Evolutionary conservation across 2,329 filamentous ascomycete species (phyloP).

Genomic region (Fusarium citri): DNA sequence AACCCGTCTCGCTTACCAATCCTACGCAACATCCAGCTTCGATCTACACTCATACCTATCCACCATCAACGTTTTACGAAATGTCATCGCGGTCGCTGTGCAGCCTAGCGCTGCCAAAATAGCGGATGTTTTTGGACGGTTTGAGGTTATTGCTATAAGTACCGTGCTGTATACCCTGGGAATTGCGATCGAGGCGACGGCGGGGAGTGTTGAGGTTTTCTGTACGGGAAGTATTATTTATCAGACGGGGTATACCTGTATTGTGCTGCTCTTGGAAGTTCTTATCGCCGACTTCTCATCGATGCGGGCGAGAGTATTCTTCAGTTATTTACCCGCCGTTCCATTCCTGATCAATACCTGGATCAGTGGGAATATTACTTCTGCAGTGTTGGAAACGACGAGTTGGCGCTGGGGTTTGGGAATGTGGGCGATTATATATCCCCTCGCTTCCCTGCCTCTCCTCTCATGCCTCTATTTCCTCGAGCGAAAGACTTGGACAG

Average conservation of each 20-base stretch:
- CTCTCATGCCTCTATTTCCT: slow-evolving; percentile 56
- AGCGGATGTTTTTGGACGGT: slow-evolving; percentile 71
- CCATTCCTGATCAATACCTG: slow-evolving; percentile 73
- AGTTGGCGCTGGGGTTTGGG: slow-evolving; percentile 73
- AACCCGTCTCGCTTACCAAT: slow-evolving; percentile 64
- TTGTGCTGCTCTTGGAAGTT: slow-evolving; percentile 69
- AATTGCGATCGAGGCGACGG: slow-evolving; percentile 65
- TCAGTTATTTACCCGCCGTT: slow-evolving; percentile 70
- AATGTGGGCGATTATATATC: slow-evolving; percentile 73
- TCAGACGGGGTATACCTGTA: slow-evolving; percentile 68
- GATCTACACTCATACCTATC: slow-evolving; percentile 65
- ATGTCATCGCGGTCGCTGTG: slow-evolving; percentile 69
- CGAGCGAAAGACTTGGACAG: slow-evolving; percentile 41
- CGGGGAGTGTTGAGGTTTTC: slow-evolving; percentile 62
- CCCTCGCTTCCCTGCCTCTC: slow-evolving; percentile 66
- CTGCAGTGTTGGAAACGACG: slow-evolving; percentile 60
- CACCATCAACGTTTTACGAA: slow-evolving; percentile 68
- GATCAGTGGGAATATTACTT: slow-evolving; percentile 69
- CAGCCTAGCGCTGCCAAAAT: slow-evolving; percentile 71
- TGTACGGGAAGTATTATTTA: slow-evolving; percentile 66
- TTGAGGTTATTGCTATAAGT: slow-evolving; percentile 67
- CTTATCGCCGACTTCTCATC: slow-evolving; percentile 71
- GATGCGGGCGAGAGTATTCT: slow-evolving; percentile 68
- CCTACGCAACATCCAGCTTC: slow-evolving; percentile 65
- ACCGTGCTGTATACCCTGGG: slow-evolving; percentile 67